Conservation (phyloP, 176 grass and related monocot genomes). For the barley (Hordeum vulgare) region DNA sequence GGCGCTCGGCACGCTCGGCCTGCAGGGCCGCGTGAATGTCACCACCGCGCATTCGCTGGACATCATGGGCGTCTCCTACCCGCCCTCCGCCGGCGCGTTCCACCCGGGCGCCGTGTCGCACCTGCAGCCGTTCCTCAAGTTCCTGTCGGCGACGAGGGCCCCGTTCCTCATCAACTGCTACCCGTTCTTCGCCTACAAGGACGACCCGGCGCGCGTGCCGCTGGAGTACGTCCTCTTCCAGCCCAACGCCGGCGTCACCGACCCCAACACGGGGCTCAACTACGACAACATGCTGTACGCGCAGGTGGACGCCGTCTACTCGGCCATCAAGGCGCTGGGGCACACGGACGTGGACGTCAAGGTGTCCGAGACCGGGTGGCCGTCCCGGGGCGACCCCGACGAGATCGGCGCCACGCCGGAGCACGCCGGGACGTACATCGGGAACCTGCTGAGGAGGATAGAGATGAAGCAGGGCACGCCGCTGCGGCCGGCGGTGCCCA, state of each 20-base stretch:
- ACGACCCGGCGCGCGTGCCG: slow-evolving; percentile 40
- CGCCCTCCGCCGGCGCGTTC: slow-evolving; percentile 61
- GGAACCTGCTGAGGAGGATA: slow-evolving; percentile 54
- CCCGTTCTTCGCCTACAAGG: slow-evolving; percentile 71
- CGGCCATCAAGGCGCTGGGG: slow-evolving; percentile 55
- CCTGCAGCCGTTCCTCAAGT: slow-evolving; percentile 45
- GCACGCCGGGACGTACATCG: slow-evolving; percentile 57
- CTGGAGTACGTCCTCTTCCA: slow-evolving; percentile 62
- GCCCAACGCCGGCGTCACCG: slow-evolving; percentile 35
- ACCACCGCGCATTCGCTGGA: slow-evolving; percentile 65
- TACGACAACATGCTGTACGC: slow-evolving; percentile 92
- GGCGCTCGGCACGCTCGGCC: slow-evolving; percentile 31
- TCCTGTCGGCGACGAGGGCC: slow-evolving; percentile 41
- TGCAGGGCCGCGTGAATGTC: slow-evolving; percentile 44
- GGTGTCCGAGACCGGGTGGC: slow-evolving; percentile 84
- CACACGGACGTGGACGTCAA: slow-evolving; percentile 49
- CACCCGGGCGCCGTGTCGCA: slow-evolving; percentile 14
- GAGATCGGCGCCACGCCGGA: slow-evolving; percentile 58
- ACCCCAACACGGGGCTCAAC: slow-evolving; percentile 31
- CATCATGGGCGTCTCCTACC: slow-evolving; percentile 55
- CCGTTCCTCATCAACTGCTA: slow-evolving; percentile 84
- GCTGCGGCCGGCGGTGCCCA: slow-evolving; percentile 45
- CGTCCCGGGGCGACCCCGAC: slow-evolving; percentile 58
- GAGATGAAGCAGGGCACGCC: slow-evolving; percentile 66
- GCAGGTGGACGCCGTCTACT: slow-evolving; percentile 83